Evolutionary conservation across 345 rosid species (phyloP).

Genomic region (Eucalyptus curtisii): DNA sequence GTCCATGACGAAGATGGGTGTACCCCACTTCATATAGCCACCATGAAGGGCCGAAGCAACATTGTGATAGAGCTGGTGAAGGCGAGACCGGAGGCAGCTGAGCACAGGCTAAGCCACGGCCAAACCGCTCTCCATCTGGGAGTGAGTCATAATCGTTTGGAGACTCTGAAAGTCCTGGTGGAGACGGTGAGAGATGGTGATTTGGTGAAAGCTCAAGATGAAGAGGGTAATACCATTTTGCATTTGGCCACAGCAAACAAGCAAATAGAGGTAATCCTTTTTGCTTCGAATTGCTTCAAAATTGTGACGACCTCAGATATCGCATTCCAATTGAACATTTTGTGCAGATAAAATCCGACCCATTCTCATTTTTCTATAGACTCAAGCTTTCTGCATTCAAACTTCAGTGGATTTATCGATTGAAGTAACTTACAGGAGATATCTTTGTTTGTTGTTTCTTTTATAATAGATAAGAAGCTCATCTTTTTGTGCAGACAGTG

Average conservation of each 20-base stretch:
- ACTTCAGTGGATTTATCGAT: too few relatives aligned
- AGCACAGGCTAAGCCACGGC: fast-evolving
- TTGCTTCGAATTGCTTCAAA: not conserved
- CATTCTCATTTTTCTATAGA: not conserved
- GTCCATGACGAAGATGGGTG: not conserved
- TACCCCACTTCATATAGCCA: not conserved
- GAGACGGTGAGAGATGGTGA: not conserved
- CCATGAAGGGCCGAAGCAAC: not conserved
- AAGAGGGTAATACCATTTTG: not conserved
- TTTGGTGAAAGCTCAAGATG: not conserved
- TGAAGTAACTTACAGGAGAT: too few relatives aligned
- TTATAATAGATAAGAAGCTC: not conserved
- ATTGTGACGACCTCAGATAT: not conserved
- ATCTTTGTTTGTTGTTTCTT: not conserved
- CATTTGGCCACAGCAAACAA: not conserved
- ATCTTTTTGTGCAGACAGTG: not conserved
- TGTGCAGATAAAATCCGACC: not conserved
- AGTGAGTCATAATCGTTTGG: not conserved
- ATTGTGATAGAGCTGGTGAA: not conserved
- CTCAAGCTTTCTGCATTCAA: not conserved
- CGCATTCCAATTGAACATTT: too few relatives aligned
- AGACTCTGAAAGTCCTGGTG: not conserved
- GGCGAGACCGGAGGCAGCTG: fast-evolving
- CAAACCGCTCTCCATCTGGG: too few relatives aligned
- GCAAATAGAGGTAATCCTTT: not conserved